Evolutionary conservation across 106 monocot genomes (phyloP).

Genomic region (Dioscorea zingiberensis): DNA sequence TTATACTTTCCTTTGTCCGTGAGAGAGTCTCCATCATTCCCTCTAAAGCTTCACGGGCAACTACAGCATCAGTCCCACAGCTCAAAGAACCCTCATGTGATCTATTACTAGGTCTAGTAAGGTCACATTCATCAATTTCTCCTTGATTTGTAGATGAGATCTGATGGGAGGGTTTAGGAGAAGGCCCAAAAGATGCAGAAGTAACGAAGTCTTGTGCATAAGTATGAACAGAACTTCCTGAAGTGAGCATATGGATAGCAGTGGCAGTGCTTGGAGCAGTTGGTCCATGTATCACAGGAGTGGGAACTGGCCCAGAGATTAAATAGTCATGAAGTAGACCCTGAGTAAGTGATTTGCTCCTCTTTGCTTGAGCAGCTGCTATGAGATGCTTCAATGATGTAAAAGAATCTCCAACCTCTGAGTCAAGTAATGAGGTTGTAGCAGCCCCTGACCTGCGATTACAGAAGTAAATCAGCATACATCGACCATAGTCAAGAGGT

Average conservation of each 20-base stretch:
- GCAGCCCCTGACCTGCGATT: slow-evolving; percentile 25
- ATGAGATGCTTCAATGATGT: no score
- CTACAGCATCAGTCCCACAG: slow-evolving; percentile 77
- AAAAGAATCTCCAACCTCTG: no score
- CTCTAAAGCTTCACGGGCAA: slow-evolving; percentile 88
- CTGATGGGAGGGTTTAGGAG: slow-evolving; percentile 23
- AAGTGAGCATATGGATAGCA: slow-evolving; percentile 19
- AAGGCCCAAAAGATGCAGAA: slow-evolving; percentile 29
- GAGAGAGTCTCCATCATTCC: slow-evolving; percentile 94
- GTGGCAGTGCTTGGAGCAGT: slow-evolving; percentile 41
- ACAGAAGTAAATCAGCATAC: slow-evolving; percentile 1
- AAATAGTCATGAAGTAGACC: slow-evolving; percentile 18
- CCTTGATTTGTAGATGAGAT: slow-evolving; percentile 21
- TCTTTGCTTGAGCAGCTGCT: no score
- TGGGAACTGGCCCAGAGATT: slow-evolving; percentile 24
- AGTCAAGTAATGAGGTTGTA: slow-evolving; percentile 14
- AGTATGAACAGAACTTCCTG: slow-evolving; percentile 28
- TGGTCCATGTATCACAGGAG: slow-evolving; percentile 34
- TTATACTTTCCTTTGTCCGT: slow-evolving; percentile 89
- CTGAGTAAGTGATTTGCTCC: no score
- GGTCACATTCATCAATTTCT: slow-evolving; percentile 36
- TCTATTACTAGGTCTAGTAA: slow-evolving; percentile 15
- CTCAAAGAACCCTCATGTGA: slow-evolving; percentile 45
- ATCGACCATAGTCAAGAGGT: background rate
- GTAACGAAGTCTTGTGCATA: slow-evolving; percentile 24